Base-by-base conservation (phyloP, 768 basidiomycete genomes). In the Boletus sp. region DNA sequence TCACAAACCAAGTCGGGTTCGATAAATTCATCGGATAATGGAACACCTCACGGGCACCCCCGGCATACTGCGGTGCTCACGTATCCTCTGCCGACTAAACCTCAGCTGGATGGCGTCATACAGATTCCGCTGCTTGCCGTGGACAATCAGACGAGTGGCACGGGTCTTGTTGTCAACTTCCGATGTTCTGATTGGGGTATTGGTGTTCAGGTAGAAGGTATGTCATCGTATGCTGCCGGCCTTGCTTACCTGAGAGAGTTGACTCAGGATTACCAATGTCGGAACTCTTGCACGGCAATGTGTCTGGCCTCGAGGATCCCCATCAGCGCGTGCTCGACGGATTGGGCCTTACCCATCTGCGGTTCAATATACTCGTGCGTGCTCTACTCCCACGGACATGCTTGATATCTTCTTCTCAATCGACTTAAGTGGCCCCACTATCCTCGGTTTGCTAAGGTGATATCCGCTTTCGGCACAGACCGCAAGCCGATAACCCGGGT, bases 391-490 rank as follows among this genome's bases (percentile, higher is more conserved):
- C 7, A 41, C 15, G 18, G 7, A 14, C 15, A n/a, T 29, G 11
- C 32, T 15, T 28, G 14, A 35, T 14, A 29, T 48, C 44, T 56
- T 18, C 56, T 60, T 35, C 2, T 41, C 4, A n/a, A 29, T 49
- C 7, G 6, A 55, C 17, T 28, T 29, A 17, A 69, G 68, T 69
- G 68, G 68, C 68, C 68, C 29, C 35, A 67, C 42, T 70, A 70
- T 18, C 59, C 60, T 32, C 58, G 62, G 9, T 70, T 66, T 44
- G 52, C 33, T 10, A 69, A 70, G 50, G 15, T 50, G 11, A 64
- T 69, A 36, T 66, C 68, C 30, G 64, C 66, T 35, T 56, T 64
- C 35, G 66, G 61, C 36, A 48, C 29, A 17, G 59, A 62, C 4
- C 55, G 60, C 4, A 64, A 58, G 37, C 54, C 60, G 4, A 37